Evolutionary conservation across 306 rosid genomes (phyloP).

Genomic region (Gleditsia sinensis): DNA sequence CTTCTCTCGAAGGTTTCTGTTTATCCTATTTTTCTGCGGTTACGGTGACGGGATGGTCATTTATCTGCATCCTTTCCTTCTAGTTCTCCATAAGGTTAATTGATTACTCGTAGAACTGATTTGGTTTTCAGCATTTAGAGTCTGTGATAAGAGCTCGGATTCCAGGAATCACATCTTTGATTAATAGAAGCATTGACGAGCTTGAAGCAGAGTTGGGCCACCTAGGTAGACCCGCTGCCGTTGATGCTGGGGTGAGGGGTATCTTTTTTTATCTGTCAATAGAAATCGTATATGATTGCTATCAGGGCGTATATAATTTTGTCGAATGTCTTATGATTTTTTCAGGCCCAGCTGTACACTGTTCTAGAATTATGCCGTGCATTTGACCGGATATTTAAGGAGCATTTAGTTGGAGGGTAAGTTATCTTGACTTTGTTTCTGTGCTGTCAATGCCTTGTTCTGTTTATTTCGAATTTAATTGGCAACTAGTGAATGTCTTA

Average conservation of each 20-base stretch:
- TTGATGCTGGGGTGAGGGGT: constrained; percentile 92
- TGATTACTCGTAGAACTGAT: constrained; percentile 24
- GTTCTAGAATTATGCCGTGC: constrained; percentile 79
- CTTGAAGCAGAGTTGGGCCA: constrained; percentile 86
- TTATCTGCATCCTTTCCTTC: constrained; percentile 21
- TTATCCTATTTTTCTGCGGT: not conserved
- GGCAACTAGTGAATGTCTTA: not conserved
- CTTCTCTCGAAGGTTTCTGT: constrained; percentile 83
- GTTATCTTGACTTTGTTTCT: not conserved
- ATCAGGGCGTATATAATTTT: not conserved
- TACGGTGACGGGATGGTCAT: constrained; percentile 16
- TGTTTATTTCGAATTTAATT: not conserved
- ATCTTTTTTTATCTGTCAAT: not conserved
- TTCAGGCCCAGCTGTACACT: constrained; percentile 69
- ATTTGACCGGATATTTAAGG: constrained; percentile 73
- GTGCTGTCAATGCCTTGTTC: not conserved
- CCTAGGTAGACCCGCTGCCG: constrained; percentile 85
- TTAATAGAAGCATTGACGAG: constrained; percentile 82
- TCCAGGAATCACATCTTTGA: constrained; percentile 78
- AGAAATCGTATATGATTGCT: not conserved
- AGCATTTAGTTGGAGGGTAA: constrained; percentile 82
- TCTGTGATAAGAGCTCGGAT: constrained; percentile 77
- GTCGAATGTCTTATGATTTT: not conserved
- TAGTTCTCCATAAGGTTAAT: not conserved
- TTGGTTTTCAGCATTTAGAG: constrained; percentile 81